A percentile compares a stretch with the other conserved stretches of the same genome.
Conservation (phyloP, 2,329 filamentous ascomycete genomes). For the Madurella fahalii region DNA sequence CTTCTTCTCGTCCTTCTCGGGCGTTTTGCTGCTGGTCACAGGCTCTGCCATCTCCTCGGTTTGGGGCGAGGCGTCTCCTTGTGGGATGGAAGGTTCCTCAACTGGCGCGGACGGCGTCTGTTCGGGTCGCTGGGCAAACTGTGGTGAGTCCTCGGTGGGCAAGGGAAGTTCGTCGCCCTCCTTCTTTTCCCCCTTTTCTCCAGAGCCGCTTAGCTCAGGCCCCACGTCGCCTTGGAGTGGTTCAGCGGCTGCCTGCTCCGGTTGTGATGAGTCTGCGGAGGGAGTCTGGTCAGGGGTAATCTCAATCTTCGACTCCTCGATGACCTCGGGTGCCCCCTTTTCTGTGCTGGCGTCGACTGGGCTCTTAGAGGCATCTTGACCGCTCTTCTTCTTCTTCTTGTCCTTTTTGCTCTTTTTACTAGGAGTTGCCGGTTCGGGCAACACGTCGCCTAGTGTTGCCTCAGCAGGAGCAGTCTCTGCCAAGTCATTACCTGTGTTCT, state of each 20-base stretch:
- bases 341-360: not conserved
- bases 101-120: not conserved
- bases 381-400: conserved; percentile 34
- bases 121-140: not conserved
- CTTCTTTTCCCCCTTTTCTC: conserved; percentile 16
- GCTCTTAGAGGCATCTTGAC: conserved; percentile 9
- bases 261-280: not conserved
- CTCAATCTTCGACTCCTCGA: not conserved
- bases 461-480: conserved; percentile 1
- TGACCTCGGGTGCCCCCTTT: not conserved
- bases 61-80: not conserved
- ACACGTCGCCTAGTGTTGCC: conserved; percentile 4
- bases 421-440: conserved; percentile 14
- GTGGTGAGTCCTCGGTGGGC: not conserved
- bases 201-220: conserved; percentile 4
- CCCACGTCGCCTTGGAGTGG: not conserved
- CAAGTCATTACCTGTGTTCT: not conserved
- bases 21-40: conserved; percentile 26
- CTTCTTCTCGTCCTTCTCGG: conserved; percentile 33
- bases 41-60: not conserved
- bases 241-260: not conserved
- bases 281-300: not conserved
- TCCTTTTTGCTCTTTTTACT: conserved; percentile 30
- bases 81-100: not conserved
- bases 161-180: conserved; percentile 10